These are phyloP conservation scores for Rhodamnia argentea DNA, from an alignment of 345 rosid species.

Conservation along the genomic window DNA sequence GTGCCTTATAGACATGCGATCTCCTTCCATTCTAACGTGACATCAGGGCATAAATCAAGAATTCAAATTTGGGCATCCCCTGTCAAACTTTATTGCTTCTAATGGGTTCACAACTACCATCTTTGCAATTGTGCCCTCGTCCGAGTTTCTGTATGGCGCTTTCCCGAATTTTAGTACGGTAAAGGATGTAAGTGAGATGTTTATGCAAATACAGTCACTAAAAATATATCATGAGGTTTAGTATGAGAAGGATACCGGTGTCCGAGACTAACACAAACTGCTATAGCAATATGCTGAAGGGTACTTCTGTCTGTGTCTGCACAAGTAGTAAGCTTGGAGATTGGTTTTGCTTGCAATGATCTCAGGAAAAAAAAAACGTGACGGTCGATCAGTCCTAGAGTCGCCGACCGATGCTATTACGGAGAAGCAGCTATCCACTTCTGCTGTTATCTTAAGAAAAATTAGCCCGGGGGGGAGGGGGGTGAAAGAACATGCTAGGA, in stretches of 20 bases:
- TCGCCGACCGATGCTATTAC: background rate
- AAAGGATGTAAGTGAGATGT: background rate
- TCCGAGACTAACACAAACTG: background rate
- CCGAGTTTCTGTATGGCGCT: background rate
- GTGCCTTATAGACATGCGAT: background rate
- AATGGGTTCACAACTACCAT: background rate
- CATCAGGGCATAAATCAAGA: background rate
- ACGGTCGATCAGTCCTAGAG: background rate
- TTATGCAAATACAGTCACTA: background rate
- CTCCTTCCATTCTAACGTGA: background rate
- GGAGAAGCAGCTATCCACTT: background rate
- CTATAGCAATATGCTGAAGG: background rate
- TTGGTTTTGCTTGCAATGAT: background rate
- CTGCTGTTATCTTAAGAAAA: background rate
- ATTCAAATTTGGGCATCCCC: background rate
- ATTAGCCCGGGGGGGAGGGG: background rate
- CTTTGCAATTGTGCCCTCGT: background rate
- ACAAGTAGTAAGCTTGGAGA: background rate
- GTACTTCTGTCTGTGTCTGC: background rate
- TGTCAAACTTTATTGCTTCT: no score
- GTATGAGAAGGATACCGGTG: background rate
- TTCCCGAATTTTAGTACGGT: background rate
- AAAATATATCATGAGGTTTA: background rate
- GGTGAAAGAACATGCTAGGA: background rate
- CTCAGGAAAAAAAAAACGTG: background rate